Percentiles rank a stretch among this genome's conserved stretches.
phyloP scores from a whole-genome alignment of 2,329 filamentous ascomycete species.

The Aspergillus calidoustus region DNA sequence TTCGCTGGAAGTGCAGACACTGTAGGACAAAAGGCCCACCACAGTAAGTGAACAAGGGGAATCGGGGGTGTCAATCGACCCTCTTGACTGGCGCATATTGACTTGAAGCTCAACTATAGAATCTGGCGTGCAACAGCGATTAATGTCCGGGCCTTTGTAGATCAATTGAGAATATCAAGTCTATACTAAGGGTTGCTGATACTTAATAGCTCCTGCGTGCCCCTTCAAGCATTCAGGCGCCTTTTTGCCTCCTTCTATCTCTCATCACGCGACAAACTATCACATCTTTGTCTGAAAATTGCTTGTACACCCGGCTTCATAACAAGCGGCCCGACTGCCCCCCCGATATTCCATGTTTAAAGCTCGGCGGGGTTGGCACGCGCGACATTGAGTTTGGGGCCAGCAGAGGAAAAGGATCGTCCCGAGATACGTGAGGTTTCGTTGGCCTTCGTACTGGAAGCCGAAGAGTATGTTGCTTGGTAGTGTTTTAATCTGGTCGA shows the following conservation, averaged over 20 bases:
- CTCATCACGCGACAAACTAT: slow-evolving; percentile 1
- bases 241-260: slow-evolving; percentile 17
- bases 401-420: too few species aligned
- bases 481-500: too few species aligned
- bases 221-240: slow-evolving; percentile 13
- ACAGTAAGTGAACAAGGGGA: too few species aligned
- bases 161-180: slow-evolving; percentile 6
- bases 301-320: slow-evolving; percentile 1
- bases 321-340: neutral
- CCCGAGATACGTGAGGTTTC: too few species aligned
- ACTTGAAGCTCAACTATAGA: too few species aligned
- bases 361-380: slow-evolving; percentile 15
- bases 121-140: neutral
- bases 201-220: slow-evolving; percentile 10
- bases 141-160: slow-evolving; percentile 1
- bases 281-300: neutral
- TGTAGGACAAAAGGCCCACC: too few species aligned
- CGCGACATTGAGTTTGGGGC: neutral
- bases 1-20: too few species aligned
- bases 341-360: slow-evolving; percentile 3
- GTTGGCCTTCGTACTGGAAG: too few species aligned
- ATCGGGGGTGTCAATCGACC: too few species aligned
- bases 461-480: too few species aligned
- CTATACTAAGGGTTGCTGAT: slow-evolving; percentile 2
- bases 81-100: too few species aligned